Evolutionary conservation across 306 rosid genomes (phyloP), one percentile per base, ranked within the genome.

Genomic region (Neltuma alba): DNA sequence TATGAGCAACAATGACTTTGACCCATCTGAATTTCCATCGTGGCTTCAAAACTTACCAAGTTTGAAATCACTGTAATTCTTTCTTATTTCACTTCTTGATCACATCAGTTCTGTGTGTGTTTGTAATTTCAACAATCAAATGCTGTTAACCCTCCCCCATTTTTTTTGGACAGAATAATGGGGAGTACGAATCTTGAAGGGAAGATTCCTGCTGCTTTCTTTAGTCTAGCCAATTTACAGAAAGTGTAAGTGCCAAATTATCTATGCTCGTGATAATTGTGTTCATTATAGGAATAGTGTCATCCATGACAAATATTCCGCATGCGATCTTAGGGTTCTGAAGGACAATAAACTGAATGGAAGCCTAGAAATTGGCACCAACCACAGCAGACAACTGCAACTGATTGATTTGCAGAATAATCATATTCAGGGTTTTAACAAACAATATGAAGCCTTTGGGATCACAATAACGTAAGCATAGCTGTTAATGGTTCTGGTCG

Each of bases 1-100:
- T 55, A 28, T 87, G 84, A 90, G 94, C 87, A 90, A 87, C 78
- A 90, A 86, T 33, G 83, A 72, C 52, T 88, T 90, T 71, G 71
- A 69, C 15, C 45, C 30, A 1, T 25, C 85, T 21, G 77, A 85
- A 77, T 61, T 85, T 76, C 91, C 94, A 31, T 15, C n/a, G 38
- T 88, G 94, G 94, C 37, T 85, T 70, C 61, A 76, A 6, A 83
- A 82, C 38, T 79, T 85, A 1, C 0, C 40, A 37, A 38, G 50
- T 52, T 78, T 90, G 64, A 80, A 81, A n/a, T 81, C 91, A 48
- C 57, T 90, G 94, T 90, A 90, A 36, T 91, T 77, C 67, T 73
- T 52, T 81, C 54, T 55, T 28, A 14, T 60, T 65, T 30, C 38
- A 70, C 72, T 68, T 40, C 34, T 48, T 77, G 50, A 57, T 23